Base-by-base conservation (phyloP, 208 protist genomes). In the Trypanosoma rangeli region DNA sequence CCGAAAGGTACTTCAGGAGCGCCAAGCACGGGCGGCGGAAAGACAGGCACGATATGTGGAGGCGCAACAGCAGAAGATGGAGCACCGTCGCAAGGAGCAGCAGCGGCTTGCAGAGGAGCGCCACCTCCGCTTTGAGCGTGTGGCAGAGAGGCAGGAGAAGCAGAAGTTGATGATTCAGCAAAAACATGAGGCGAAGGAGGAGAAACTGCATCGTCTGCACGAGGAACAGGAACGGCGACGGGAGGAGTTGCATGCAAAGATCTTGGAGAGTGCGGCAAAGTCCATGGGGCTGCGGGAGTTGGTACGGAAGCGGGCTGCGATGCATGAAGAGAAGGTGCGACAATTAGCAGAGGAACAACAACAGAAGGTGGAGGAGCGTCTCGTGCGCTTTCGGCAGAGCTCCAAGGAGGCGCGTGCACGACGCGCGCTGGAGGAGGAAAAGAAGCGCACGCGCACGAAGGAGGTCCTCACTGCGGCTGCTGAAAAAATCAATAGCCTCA, bases 61-160 rank as follows among this genome's bases (percentile, higher is more conserved):
- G n/a, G 87, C 90, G 26, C 76, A 80, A 50, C 70, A 83, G 73
- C 73, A 70, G 44, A 74, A 82, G 46, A 48, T 67, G 24, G 62
- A 76, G 69, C 59, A 35, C 3, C 60, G 73, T 42, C 85, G 78
- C 22, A 46, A 74, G 49, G 54, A 81, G 59, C 73, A 77, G 18
- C 65, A 70, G 64, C 78, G 67, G 37, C 63, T 73, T 50, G 86
- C 83, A 57, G 82, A 73, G 66, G 84, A 90, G 76, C 90, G 86
- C 39, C 75, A 68, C n/a, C 66, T 58, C 33, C 85, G 84, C 26
- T 69, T 90, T 58, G 80, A 80, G 55, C 83, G 82, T 57, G 81
- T 76, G 54, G 74, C 76, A 26, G 72, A 78, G 49, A 0, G 66
- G n/a, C 73, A 86, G 64, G 78, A 83, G 64, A 55, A 75, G 46